A percentile compares a stretch with the other conserved stretches of the same genome.
Conservation (phyloP, 2,329 filamentous ascomycete genomes). For the Fusarium cyanostomum region DNA sequence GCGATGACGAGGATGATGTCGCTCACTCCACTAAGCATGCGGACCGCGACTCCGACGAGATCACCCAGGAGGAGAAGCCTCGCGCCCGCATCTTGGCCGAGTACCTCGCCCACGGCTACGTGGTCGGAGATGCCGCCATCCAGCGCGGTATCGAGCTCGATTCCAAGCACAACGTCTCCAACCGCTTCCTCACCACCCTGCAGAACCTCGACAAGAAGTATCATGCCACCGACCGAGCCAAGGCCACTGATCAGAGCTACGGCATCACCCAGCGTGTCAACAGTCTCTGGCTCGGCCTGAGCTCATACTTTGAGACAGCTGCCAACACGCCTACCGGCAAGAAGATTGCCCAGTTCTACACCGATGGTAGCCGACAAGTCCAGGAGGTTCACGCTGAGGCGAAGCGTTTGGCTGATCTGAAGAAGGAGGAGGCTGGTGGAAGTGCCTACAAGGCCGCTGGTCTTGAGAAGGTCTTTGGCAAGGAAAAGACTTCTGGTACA, state of each 20-base stretch:
- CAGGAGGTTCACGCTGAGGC: slow-evolving; percentile 95
- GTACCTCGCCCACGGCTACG: slow-evolving; percentile 95
- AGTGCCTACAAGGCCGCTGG: slow-evolving; percentile 68
- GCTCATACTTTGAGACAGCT: slow-evolving; percentile 95
- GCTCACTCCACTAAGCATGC: slow-evolving; percentile 63
- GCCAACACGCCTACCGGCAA: slow-evolving; percentile 86
- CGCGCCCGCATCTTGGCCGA: slow-evolving; percentile 92
- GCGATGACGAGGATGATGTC: slow-evolving; percentile 71
- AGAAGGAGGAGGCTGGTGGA: slow-evolving; percentile 72
- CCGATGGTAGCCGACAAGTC: slow-evolving; percentile 85
- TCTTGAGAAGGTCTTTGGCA: slow-evolving; percentile 66
- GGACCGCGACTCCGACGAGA: slow-evolving; percentile 71
- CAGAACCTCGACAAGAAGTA: slow-evolving; percentile 83
- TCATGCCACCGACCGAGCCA: slow-evolving; percentile 87
- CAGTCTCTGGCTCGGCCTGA: slow-evolving; percentile 70
- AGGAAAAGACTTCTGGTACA: slow-evolving; percentile 52
- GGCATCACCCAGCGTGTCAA: slow-evolving; percentile 79
- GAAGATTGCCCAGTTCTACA: slow-evolving; percentile 89
- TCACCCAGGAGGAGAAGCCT: slow-evolving; percentile 97
- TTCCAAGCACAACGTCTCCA: slow-evolving; percentile 85
- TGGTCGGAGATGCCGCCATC: slow-evolving; percentile 77
- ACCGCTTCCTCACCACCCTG: slow-evolving; percentile 80
- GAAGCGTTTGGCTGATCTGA: slow-evolving; percentile 85
- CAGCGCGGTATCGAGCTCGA: slow-evolving; percentile 88
- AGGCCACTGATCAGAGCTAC: slow-evolving; percentile 85